phyloP scores from a whole-genome alignment of 352 stramenopile species.

The Pythium phragmitis region DNA sequence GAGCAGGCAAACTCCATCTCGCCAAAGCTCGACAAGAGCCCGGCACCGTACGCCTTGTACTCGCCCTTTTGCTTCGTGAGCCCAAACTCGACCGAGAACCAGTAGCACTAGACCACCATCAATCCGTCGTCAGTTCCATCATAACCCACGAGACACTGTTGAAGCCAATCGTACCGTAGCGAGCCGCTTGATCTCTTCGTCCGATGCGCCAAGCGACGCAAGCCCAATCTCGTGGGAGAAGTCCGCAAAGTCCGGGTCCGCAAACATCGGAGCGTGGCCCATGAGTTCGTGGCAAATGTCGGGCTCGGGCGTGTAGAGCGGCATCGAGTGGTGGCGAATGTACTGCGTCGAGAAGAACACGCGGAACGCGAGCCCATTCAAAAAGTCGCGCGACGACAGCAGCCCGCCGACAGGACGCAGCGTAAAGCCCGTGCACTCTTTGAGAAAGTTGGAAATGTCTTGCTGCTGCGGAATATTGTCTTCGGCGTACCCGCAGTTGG shows the following conservation, averaged over 20 bases:
- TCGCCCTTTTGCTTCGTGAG: conserved; percentile 92
- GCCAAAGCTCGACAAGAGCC: conserved; percentile 96
- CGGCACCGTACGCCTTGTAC: conserved; percentile 96
- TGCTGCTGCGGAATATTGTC: conserved; percentile 95
- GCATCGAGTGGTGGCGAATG: conserved; percentile 94
- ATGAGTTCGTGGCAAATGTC: conserved; percentile 98
- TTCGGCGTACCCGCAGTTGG: conserved; percentile 92
- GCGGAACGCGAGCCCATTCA: conserved; percentile 97
- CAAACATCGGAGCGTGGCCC: conserved; percentile 97
- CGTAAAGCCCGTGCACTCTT: conserved; percentile 89
- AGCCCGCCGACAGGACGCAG: conserved; percentile 94
- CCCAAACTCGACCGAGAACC: conserved; percentile 98
- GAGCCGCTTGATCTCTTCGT: conserved; percentile 94
- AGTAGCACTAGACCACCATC: conserved; percentile 87
- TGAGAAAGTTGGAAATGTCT: conserved; percentile 95
- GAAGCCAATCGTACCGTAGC: conserved; percentile 58
- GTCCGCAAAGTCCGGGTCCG: conserved; percentile 96
- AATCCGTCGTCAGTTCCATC: not conserved
- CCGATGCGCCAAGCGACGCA: conserved; percentile 93
- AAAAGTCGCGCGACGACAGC: conserved; percentile 96
- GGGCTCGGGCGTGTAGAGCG: conserved; percentile 97
- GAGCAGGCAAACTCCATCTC: conserved; percentile 96
- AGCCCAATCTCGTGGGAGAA: conserved; percentile 97
- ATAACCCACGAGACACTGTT: not conserved
- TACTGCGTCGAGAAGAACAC: conserved; percentile 96